Evolutionary conservation across 306 rosid genomes (phyloP).

Genomic region (Trifolium repens): DNA sequence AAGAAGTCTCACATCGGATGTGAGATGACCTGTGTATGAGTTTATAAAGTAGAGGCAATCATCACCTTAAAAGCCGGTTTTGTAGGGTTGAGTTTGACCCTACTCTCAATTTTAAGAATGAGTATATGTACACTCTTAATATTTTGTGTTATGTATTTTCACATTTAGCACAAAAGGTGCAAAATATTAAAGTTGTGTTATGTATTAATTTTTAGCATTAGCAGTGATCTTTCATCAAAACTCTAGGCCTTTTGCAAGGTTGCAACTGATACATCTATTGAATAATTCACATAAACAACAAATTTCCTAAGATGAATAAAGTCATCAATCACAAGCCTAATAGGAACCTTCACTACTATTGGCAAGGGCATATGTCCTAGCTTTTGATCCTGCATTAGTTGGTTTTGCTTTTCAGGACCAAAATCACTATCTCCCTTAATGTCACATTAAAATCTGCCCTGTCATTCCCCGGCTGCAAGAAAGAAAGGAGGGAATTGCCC

Average conservation of each 20-base stretch:
- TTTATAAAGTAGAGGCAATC: no score
- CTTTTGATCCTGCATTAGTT: not conserved
- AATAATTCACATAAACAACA: constrained; percentile 39
- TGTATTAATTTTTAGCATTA: no score
- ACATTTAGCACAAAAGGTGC: no score
- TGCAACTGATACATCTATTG: constrained; percentile 49
- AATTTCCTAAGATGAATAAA: constrained; percentile 32
- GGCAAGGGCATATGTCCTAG: constrained; percentile 41
- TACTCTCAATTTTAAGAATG: no score
- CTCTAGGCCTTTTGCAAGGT: constrained; percentile 27
- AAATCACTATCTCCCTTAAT: constrained; percentile 44
- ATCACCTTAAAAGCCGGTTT: no score
- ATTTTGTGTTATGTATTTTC: no score
- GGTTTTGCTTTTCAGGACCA: not conserved
- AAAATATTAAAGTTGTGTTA: no score
- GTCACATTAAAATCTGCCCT: constrained; percentile 28
- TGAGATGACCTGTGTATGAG: no score
- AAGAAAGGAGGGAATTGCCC: constrained; percentile 48
- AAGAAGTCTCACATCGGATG: no score
- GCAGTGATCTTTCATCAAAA: constrained; percentile 34
- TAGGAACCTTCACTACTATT: constrained; percentile 44
- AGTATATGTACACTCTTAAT: no score
- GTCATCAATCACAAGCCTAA: constrained; percentile 37
- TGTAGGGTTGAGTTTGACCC: no score
- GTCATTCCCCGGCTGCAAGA: constrained; percentile 47